Evolutionary conservation across 768 basidiomycete species (phyloP), one percentile per base, ranked within the genome.

Genomic region (Tubosaeta sp.): DNA sequence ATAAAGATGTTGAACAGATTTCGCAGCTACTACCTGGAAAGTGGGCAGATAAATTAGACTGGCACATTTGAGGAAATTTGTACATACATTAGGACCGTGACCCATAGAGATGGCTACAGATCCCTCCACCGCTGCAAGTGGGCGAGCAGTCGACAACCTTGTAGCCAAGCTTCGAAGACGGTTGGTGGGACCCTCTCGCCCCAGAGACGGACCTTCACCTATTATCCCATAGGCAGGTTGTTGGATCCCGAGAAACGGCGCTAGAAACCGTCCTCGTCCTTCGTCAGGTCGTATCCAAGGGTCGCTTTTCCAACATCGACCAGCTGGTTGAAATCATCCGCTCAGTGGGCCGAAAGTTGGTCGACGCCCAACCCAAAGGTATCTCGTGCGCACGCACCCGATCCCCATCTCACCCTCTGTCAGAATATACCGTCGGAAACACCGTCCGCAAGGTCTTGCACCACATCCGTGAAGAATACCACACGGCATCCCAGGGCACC

Each of bases 1-100:
- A 98, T 71, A 98, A 98, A 71, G 95, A 99, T 65, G 97, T 99
- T 4, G 89, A 95, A 59, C 89, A 98, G 65, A 94, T 99, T 52
- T 93, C 88, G n/a, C 74, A 95, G 62, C 75, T 97, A 37, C 76
- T 99, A 50, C 95, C 95, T 11, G 80, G 80, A 51, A 90, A 95
- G 71, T 97, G 95, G 95, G 93, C 89, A 11, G 87, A 97, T 63
- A 84, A 72, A 59, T 79, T 98, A 33, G 89, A 95, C 76, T 98
- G 95, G 95, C 91, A 95, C 61, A 75, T 95, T 41, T 77, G 56
- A 71, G 47, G 5, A 34, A 11, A 38, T 29, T 42, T 1, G 46
- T 35, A 29, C 6, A 12, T 42, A 22, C 11, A 29, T 25, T 35
- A 46, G 34, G 9, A 37, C 9, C 14, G 4, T 22, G 14, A 65